Evolutionary conservation across 2,329 filamentous ascomycete genomes (phyloP).

Genomic region (Fusarium sp.): DNA sequence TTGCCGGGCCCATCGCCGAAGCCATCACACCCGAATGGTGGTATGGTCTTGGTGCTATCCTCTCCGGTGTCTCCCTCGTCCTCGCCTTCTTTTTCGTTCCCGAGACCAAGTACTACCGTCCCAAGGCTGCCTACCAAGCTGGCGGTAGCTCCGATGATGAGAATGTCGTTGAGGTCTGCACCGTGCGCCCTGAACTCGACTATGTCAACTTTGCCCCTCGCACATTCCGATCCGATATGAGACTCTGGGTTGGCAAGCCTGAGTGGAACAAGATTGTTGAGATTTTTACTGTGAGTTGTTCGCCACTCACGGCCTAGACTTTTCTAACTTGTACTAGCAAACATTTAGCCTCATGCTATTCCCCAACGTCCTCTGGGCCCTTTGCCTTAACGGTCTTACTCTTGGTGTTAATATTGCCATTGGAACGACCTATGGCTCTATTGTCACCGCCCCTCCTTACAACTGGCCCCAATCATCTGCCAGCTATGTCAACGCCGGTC

Average conservation of each 20-base stretch:
- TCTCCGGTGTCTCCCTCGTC: slow-evolving; percentile 2
- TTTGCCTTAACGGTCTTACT: slow-evolving; percentile 35
- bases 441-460: slow-evolving; percentile 30
- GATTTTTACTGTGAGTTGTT: slow-evolving; percentile 18
- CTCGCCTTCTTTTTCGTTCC: slow-evolving; percentile 18
- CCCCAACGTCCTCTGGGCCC: slow-evolving; percentile 37
- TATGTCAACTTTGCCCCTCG: slow-evolving; percentile 32
- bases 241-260: slow-evolving; percentile 35
- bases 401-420: slow-evolving; percentile 39
- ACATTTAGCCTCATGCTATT: slow-evolving; percentile 36
- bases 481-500: slow-evolving; percentile 37
- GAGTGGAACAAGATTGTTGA: slow-evolving; percentile 26
- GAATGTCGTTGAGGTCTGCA: slow-evolving; percentile 14
- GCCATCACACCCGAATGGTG: slow-evolving; percentile 16
- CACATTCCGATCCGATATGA: slow-evolving; percentile 35
- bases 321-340: slow-evolving; percentile 17
- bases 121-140: slow-evolving; percentile 9
- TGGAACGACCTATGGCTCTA: slow-evolving; percentile 35
- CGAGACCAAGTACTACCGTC: slow-evolving; percentile 13
- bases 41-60: slow-evolving; percentile 14
- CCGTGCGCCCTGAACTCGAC: slow-evolving; percentile 30
- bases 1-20: slow-evolving; percentile 11
- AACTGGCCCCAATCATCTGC: slow-evolving; percentile 34
- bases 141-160: slow-evolving; percentile 7
- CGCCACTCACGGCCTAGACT: not conserved